Base-by-base conservation (phyloP, 805 yeast genomes). In the Myxozyma vanderwaltii region DNA sequence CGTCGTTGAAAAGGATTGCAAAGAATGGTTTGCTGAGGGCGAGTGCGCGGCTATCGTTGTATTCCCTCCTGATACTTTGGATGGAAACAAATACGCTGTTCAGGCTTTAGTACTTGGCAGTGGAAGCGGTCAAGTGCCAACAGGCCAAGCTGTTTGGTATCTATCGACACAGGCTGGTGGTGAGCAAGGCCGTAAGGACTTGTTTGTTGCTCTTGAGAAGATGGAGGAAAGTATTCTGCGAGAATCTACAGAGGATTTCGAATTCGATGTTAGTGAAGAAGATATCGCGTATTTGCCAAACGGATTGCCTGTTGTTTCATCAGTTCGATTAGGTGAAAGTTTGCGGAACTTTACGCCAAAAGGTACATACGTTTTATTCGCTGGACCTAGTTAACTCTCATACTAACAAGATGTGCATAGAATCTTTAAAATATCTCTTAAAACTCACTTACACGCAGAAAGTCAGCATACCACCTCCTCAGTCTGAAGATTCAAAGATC, bases 101-200 rank as follows among this genome's bases (percentile, higher is more conserved):
- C 97, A 91, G 74, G 92, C 86, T 3, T 76, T 92, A 41, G 89
- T 94, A 35, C 84, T 89, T 78, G 96, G 96, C 52, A 84, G 91
- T 6, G 94, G 90, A 10, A 79, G 92, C 0, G 97, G 96, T 17
- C 86, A 88, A 65, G 90, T 96, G 66, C 95, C 97, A 1, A 71
- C 72, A n/a, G 94, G 89, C 45, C 91, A 91, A 68, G 83, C 92
- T 56, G 82, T 91, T 55, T 92, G 98, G 98, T 91, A 89, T 75
- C 77, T 90, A 64, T 85, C 91, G 40, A 86, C 96, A 2, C 81
- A 83, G 58, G 95, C 88, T 72, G 70, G 66, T 31, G 83, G 86
- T 45, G 79, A 77, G 47, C 81, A 82, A 63, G 96, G 91, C 3
- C 83, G 87, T 66, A 77, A 76, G 65, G 96, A 91, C 72, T 78